phyloP scores from a whole-genome alignment of 768 basidiomycete genomes.

The Symmetrospora coprosmae region DNA sequence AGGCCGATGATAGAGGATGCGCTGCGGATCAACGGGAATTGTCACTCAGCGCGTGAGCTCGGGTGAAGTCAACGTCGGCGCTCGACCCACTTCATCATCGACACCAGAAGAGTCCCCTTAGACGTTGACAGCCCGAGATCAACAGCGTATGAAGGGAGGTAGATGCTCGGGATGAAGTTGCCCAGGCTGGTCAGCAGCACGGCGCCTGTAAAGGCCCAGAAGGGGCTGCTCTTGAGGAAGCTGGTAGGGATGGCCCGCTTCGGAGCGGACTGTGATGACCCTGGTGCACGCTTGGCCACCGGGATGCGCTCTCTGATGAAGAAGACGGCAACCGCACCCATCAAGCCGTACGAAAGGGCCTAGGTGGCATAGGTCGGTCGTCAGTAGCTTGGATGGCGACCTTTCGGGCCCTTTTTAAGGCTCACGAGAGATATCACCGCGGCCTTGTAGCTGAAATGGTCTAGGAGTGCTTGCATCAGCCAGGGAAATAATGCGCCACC shows the following conservation, averaged over 20 bases:
- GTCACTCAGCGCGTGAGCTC: too few species aligned
- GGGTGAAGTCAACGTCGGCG: neutral
- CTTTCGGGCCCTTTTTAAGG: neutral
- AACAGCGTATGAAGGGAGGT: constrained; percentile 5
- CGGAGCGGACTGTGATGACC: too few species aligned
- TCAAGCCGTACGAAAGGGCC: neutral
- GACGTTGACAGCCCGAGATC: constrained; percentile 5
- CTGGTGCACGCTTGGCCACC: neutral
- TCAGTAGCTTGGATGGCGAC: neutral
- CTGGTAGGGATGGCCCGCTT: neutral
- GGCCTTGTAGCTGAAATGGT: constrained; percentile 13
- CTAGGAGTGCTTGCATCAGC: constrained; percentile 2
- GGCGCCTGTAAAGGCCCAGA: constrained; percentile 6
- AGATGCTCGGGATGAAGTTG: constrained; percentile 6
- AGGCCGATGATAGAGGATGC: constrained; percentile 7
- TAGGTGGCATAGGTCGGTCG: neutral
- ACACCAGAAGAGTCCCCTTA: constrained; percentile 7
- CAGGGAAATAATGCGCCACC: constrained; percentile 7
- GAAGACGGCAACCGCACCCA: neutral
- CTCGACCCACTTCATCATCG: constrained; percentile 1
- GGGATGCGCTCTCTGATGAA: constrained; percentile 19
- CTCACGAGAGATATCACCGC: constrained; percentile 7
- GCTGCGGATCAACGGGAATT: neutral
- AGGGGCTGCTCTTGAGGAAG: neutral
- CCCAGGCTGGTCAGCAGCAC: constrained; percentile 1